Evolutionary conservation across 2,329 filamentous ascomycete genomes (phyloP), one percentile per base, ranked within the genome.

Genomic region (Apiospora saccharicola): DNA sequence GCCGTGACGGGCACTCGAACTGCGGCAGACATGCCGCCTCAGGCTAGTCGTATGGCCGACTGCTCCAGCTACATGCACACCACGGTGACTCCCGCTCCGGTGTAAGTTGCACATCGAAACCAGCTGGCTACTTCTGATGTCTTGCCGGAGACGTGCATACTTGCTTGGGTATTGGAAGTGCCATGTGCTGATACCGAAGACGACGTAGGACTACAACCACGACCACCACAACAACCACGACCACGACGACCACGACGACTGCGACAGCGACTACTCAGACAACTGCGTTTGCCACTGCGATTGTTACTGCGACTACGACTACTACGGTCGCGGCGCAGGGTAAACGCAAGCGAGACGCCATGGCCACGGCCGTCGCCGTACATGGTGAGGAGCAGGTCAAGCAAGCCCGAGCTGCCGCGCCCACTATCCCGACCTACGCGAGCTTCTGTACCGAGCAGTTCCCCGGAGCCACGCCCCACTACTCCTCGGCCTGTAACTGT

Each of bases 401-500:
- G 14, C 53, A 34, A 37, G 30, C 3, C 3, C 46, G 19, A 22
- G 30, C 4, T 1, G 49, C 10, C 3, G 30, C 51, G 24, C 30
- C 53, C 53, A 22, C 30, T 5, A 64, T 64, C 57, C 57, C 57
- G 7, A 2, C 1, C 57, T 64, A 64, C 57, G 57, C 57, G 2
- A 64, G 34, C 22, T 64, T 64, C 57, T 64, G 57, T 19, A 64
- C 57, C 57, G 57, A 64, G 34, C 3, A 10, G 19, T 64, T 41
- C 16, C 34, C 34, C 10, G 57, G 57, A 34, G 30, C 57, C 34
- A 64, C 57, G 30, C 57, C 57, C 3, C 34, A 64, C 10, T 64
- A 64, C 34, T 64, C 57, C 19, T 64, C 57, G 34, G 57, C 57
- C 41, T 64, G 57, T 4, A 64, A 64, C 57, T 64, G 57, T 64